Evolutionary conservation across 2,329 filamentous ascomycete species (phyloP).

Genomic region (Sarocladiaceae sp.): DNA sequence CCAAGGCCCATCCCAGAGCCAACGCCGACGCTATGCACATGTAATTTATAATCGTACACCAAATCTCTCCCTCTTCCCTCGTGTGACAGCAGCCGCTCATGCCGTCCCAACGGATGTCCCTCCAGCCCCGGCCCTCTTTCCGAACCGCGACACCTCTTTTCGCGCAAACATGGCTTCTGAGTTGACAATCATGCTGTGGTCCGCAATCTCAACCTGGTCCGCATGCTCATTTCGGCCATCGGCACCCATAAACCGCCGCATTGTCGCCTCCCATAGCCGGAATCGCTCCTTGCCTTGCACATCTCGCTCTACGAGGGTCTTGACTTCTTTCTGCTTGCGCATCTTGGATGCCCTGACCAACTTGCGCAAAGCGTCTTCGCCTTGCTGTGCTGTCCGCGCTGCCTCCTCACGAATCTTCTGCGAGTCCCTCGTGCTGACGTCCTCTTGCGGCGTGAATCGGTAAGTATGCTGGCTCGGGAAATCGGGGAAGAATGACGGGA

Average conservation of each 20-base stretch:
- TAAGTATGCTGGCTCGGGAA: constrained; percentile 62
- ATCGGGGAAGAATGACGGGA: constrained; percentile 51
- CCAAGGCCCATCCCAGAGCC: too few relatives aligned
- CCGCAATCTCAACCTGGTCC: constrained; percentile 46
- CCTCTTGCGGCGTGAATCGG: constrained; percentile 49
- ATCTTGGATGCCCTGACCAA: constrained; percentile 57
- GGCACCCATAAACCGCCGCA: constrained; percentile 46
- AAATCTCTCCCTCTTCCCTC: too few relatives aligned
- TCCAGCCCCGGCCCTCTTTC: constrained; percentile 28
- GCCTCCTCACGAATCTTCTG: constrained; percentile 55
- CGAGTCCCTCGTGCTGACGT: constrained; percentile 40
- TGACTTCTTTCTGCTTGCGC: constrained; percentile 58
- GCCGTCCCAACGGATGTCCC: background rate
- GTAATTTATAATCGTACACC: too few relatives aligned
- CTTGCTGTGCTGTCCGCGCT: constrained; percentile 53
- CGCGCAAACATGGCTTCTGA: constrained; percentile 45
- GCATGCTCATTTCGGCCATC: constrained; percentile 22
- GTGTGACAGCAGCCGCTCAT: constrained; percentile 16
- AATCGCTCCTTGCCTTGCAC: constrained; percentile 48
- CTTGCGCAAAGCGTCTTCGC: constrained; percentile 53
- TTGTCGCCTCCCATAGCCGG: constrained; percentile 54
- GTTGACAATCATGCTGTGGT: constrained; percentile 61
- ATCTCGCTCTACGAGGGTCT: constrained; percentile 47
- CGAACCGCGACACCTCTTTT: constrained; percentile 44
- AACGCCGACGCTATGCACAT: constrained; percentile 5